These are phyloP conservation scores for Colletotrichum tropicicola DNA, from an alignment of 2,329 filamentous ascomycete species.

Conservation along the genomic window DNA sequence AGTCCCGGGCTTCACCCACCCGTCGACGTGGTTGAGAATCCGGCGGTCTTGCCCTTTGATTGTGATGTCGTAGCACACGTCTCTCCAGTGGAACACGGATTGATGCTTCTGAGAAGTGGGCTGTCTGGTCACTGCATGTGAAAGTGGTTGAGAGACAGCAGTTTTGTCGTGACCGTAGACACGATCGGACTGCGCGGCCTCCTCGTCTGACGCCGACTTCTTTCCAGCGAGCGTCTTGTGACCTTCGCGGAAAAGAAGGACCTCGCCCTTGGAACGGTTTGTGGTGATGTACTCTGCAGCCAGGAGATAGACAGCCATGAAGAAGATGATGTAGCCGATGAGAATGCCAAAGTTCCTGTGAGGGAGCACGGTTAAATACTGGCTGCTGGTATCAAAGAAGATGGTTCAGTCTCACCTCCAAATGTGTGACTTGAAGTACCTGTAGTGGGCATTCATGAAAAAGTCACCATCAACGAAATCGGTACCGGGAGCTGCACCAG, in stretches of 20 bases:
- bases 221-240: conserved; percentile 50
- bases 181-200: neutral
- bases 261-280: conserved; percentile 56
- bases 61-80: conserved; percentile 68
- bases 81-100: conserved; percentile 75
- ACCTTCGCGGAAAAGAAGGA: conserved; percentile 65
- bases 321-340: conserved; percentile 62
- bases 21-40: conserved; percentile 76
- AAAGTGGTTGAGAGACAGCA: conserved; percentile 33
- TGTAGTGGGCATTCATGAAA: conserved; percentile 55
- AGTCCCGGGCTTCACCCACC: conserved; percentile 81
- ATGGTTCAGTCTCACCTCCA: conserved; percentile 60
- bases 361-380: too few species aligned
- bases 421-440: conserved; percentile 4
- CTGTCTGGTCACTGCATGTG: neutral
- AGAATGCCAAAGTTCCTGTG: conserved; percentile 65
- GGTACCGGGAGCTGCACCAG: conserved; percentile 54
- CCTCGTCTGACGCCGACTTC: conserved; percentile 35
- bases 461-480: conserved; percentile 51
- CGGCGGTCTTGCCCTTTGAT: conserved; percentile 72
- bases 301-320: conserved; percentile 61
- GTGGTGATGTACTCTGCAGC: conserved; percentile 61
- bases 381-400: neutral
- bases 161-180: conserved; percentile 44
- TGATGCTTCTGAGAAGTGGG: conserved; percentile 50